Evolutionary conservation across 257 asterid species (phyloP), one percentile per base, ranked within the genome.

Genomic region (Przewalskia tangutica): DNA sequence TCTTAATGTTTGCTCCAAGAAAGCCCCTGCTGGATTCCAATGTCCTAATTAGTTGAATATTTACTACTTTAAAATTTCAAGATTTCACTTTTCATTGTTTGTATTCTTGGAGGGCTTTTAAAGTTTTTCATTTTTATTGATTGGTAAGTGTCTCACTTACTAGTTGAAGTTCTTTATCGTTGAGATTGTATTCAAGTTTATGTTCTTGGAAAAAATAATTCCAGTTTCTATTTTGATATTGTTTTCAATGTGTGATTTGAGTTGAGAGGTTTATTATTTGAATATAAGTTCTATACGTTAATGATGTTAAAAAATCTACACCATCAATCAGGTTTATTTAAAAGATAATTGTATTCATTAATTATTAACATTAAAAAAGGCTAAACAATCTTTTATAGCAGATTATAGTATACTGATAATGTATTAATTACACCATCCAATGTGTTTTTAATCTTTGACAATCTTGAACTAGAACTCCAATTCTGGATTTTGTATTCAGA

Each of bases 1-100:
- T 13, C 81, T 82, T 11, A 82, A 82, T 82, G 84, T 73, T 55
- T 82, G 84, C 7, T 23, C 70, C 81, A 82, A 59, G 36, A 58
- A 68, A 0, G 40, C 2, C 17, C 84, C 84, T 0, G 6, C 58
- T 23, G 84, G 54, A 14, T 82, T 71, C 63, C 80, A 82, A 6
- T 82, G 84, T 46, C 48, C 80, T 44, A 81, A 11, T 66, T 79
- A 78, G 18, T 58, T 77, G 4, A 59, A n/a, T 11, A 27, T 27
- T 27, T 27, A 27, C 32, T 50, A 4, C 16, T 12, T 12, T 18
- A n/a, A 20, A 6, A 48, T 12, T 73, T 38, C 46, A 10, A 66
- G 12, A 20, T 8, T 63, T 23, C 18, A 38, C 13, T 59, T 77
- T 8, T 17, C 55, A 56, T 59, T 58, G 18, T 78, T 79, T 59